Conservation (phyloP, 2,329 filamentous ascomycete genomes). For the Talaromyces atroroseus region DNA sequence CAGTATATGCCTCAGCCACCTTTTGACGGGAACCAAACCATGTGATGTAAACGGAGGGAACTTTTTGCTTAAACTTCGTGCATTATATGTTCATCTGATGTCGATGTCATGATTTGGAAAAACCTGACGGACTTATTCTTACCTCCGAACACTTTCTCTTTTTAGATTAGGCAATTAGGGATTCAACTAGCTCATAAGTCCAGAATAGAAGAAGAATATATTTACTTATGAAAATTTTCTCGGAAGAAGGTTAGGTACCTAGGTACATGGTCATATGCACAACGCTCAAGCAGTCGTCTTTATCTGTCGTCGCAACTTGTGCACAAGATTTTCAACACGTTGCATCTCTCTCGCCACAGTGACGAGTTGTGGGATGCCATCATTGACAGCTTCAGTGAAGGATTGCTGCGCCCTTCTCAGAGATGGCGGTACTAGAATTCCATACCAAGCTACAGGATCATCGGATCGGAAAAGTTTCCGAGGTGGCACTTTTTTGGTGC, state of each 20-base stretch:
- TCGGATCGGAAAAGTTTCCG: constrained; percentile 26
- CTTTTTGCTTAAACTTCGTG: not conserved
- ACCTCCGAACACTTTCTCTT: constrained; percentile 3
- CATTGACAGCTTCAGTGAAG: constrained; percentile 37
- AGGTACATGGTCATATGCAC: not conserved
- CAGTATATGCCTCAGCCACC: not conserved
- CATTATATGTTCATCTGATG: not conserved
- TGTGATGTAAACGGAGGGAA: not conserved
- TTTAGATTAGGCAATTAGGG: not conserved
- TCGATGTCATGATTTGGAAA: not conserved
- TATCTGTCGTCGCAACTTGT: constrained; percentile 23
- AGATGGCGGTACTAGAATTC: constrained; percentile 42
- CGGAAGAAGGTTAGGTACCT: too few relatives aligned
- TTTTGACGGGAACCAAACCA: not conserved
- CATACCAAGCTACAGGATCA: constrained; percentile 47
- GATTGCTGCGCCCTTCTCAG: constrained; percentile 41
- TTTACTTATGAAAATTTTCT: not conserved
- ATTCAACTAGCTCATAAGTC: not conserved
- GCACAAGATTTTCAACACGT: constrained; percentile 35
- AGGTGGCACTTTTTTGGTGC: constrained; percentile 15
- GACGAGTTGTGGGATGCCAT: constrained; percentile 32
- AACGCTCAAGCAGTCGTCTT: not conserved
- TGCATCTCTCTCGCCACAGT: constrained; percentile 37
- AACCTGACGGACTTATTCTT: not conserved
- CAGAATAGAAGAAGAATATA: not conserved